Evolutionary conservation across 495 filamentous ascomycete species (phyloP).

Genomic region (Venustampulla echinocandica): DNA sequence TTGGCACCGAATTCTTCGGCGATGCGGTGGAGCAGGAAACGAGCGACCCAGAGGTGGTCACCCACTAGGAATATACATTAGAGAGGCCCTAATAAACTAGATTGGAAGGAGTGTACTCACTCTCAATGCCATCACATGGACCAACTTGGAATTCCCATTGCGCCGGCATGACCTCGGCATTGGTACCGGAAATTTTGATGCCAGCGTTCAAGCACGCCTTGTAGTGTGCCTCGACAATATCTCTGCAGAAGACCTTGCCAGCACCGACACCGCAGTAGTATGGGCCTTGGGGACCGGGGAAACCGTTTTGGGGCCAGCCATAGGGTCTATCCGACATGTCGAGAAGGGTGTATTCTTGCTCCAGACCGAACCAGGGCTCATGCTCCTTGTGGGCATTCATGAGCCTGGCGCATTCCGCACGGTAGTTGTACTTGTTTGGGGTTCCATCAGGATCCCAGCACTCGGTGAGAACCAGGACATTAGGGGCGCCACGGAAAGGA

Average conservation of each 20-base stretch:
- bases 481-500: constrained; percentile 73
- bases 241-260: constrained; percentile 95
- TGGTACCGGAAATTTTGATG: constrained; percentile 94
- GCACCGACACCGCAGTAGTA: constrained; percentile 99
- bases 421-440: constrained; percentile 98
- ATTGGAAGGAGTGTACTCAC: constrained; percentile 22
- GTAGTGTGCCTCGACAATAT: constrained; percentile 98
- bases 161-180: constrained; percentile 96
- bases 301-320: constrained; percentile 94
- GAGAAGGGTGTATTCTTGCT: constrained; percentile 95
- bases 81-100: constrained; percentile 1
- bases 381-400: constrained; percentile 81
- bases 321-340: constrained; percentile 80
- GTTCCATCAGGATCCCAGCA: constrained; percentile 94
- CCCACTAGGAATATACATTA: constrained; percentile 50
- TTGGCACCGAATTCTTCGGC: constrained; percentile 95
- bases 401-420: constrained; percentile 75
- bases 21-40: constrained; percentile 92
- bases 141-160: constrained; percentile 99
- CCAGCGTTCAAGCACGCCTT: constrained; percentile 89
- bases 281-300: constrained; percentile 91
- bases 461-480: constrained; percentile 90
- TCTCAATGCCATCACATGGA: constrained; percentile 80
- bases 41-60: constrained; percentile 95
- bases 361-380: constrained; percentile 94